phyloP scores from a whole-genome alignment of 148 eudicot genomes.

The Nyssa sinensis region DNA sequence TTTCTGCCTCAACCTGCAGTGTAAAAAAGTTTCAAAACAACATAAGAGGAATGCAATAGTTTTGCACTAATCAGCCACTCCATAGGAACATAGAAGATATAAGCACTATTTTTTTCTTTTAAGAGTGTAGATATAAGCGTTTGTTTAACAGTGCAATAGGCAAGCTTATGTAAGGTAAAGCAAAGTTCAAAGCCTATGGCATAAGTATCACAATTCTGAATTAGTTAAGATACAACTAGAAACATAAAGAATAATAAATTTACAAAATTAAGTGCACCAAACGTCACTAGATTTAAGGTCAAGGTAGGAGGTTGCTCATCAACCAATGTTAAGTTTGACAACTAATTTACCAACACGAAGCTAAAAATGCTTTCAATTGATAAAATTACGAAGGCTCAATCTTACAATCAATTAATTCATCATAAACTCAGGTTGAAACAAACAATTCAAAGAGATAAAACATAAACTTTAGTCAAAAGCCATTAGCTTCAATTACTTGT shows the following conservation, averaged over 20 bases:
- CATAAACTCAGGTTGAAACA: not conserved
- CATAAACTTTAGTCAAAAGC: not conserved
- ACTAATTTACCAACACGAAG: not conserved
- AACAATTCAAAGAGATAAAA: not conserved
- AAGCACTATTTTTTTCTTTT: no score
- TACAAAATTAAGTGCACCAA: not conserved
- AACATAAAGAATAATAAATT: not conserved
- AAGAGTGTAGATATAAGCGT: no score
- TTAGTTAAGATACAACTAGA: not conserved
- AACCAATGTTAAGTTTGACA: not conserved
- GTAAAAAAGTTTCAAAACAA: not conserved
- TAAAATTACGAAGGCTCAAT: not conserved
- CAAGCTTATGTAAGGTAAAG: not conserved
- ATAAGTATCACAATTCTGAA: not conserved
- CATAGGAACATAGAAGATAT: not conserved
- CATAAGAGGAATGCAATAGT: not conserved
- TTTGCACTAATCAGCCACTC: not conserved
- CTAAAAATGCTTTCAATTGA: not conserved
- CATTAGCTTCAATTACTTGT: not conserved
- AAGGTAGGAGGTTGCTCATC: not conserved
- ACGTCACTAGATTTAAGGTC: not conserved
- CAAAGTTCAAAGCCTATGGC: not conserved
- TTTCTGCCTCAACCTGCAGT: conserved; percentile 43
- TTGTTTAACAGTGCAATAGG: not conserved
- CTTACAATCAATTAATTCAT: not conserved